Evolutionary conservation across 1,139 yeast species (phyloP).

Genomic region (Scheffersomyces titani): DNA sequence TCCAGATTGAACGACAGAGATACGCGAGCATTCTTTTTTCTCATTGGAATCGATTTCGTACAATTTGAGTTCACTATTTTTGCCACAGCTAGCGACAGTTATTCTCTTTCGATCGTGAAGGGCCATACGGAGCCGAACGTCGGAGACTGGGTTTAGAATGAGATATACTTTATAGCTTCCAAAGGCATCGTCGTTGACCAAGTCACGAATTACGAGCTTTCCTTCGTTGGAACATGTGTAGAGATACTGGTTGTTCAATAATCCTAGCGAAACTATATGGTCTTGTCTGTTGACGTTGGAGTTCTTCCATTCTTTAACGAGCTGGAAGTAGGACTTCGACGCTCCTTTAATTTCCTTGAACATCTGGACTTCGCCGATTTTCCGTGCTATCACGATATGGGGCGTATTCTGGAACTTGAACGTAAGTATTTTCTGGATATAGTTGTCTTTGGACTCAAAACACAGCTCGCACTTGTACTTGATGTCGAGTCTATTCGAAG

Average conservation of each 20-base stretch:
- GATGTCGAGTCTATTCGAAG: conserved; percentile 1
- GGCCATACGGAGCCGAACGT: conserved; percentile 25
- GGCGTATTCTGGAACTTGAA: conserved; percentile 20
- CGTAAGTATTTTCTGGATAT: conserved; percentile 20
- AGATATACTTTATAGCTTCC: conserved; percentile 29
- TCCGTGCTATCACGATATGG: conserved; percentile 29
- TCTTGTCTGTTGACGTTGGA: conserved; percentile 20
- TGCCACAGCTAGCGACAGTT: conserved; percentile 44
- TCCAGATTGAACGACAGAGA: not conserved
- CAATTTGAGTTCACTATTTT: conserved; percentile 42
- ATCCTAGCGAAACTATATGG: conserved; percentile 32
- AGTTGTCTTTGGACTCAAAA: conserved; percentile 14
- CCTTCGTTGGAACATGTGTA: conserved; percentile 50
- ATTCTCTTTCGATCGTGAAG: conserved; percentile 13
- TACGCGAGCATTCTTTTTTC: not conserved
- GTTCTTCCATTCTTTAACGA: conserved; percentile 33
- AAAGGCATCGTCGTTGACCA: conserved; percentile 41
- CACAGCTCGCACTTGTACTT: conserved; percentile 21
- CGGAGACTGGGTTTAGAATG: conserved; percentile 38
- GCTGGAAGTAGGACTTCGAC: conserved; percentile 16
- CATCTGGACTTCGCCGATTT: conserved; percentile 33
- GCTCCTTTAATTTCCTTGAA: conserved; percentile 20
- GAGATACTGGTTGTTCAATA: conserved; percentile 31
- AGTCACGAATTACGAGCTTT: conserved; percentile 43
- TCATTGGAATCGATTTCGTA: conserved; percentile 19